Conservation (phyloP, 2,329 filamentous ascomycete species). For the Microdochium trichocladiopsis region DNA sequence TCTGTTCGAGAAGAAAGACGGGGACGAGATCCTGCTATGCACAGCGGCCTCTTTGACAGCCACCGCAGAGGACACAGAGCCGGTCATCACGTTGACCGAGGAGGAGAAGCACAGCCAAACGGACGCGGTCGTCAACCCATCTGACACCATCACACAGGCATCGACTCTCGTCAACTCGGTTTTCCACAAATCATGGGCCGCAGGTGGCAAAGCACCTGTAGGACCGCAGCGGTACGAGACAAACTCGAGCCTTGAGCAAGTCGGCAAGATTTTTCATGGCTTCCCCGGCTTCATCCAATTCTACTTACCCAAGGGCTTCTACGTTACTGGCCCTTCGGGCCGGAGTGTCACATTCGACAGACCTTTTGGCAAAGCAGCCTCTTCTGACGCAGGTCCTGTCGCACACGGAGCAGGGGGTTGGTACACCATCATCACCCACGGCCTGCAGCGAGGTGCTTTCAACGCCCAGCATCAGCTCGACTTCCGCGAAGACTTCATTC, state of each 20-base stretch:
- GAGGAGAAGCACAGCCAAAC: neutral
- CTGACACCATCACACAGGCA: neutral
- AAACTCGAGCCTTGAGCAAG: neutral
- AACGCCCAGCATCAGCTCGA: neutral
- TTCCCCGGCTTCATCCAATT: neutral
- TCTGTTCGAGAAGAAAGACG: neutral
- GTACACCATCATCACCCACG: neutral
- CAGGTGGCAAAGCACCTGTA: neutral
- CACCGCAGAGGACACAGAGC: neutral
- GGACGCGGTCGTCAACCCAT: neutral
- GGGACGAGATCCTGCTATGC: neutral
- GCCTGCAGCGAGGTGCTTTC: neutral
- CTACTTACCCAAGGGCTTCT: neutral
- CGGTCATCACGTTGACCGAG: neutral
- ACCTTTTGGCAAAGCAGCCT: neutral
- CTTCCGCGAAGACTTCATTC: neutral
- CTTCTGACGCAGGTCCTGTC: neutral
- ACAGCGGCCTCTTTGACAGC: neutral
- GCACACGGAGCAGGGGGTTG: neutral
- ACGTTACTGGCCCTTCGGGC: neutral
- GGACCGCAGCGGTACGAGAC: neutral
- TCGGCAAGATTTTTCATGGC: neutral
- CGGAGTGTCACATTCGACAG: neutral
- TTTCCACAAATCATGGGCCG: neutral
- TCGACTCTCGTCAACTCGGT: neutral